A percentile compares a stretch with the other conserved stretches of the same genome.
Conservation (phyloP, 2,329 filamentous ascomycete species). For the Cladophialophora chaetospira region DNA sequence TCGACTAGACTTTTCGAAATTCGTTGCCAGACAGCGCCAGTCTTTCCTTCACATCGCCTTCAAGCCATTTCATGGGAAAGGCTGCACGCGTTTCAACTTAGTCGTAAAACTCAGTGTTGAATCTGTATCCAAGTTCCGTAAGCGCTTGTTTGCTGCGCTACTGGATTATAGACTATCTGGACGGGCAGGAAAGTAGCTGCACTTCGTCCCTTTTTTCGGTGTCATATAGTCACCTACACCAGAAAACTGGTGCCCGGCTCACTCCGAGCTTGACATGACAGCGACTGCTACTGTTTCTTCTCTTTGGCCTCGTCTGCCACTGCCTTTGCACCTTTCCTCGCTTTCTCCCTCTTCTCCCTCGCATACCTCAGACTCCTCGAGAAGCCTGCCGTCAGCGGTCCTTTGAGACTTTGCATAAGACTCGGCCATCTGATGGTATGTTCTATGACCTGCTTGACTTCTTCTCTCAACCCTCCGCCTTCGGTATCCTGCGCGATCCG, state of each 20-base stretch:
- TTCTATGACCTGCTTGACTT: conserved; percentile 75
- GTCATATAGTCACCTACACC: conserved; percentile 13
- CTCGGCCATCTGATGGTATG: conserved; percentile 93
- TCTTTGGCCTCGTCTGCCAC: conserved; percentile 9
- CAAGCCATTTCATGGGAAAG: no score
- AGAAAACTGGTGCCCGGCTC: conserved; percentile 4
- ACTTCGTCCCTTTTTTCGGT: conserved; percentile 3
- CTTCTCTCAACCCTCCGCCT: conserved; percentile 63
- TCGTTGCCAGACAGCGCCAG: no score
- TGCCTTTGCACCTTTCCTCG: conserved; percentile 32
- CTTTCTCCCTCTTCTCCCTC: conserved; percentile 69
- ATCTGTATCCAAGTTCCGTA: no score
- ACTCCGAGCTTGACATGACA: neutral
- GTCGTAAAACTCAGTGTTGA: no score
- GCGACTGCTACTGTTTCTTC: conserved; percentile 1
- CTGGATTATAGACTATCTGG: neutral
- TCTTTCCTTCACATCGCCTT: no score
- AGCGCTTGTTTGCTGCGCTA: neutral
- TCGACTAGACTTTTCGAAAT: no score
- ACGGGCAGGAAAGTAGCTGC: conserved; percentile 33
- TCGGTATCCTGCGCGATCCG: conserved; percentile 73
- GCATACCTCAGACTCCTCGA: conserved; percentile 72
- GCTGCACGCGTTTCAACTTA: no score
- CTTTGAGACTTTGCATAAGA: conserved; percentile 83
- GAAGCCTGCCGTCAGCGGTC: conserved; percentile 75